Conservation (phyloP, 257 asterid species). For the Penstemon newberryi region DNA sequence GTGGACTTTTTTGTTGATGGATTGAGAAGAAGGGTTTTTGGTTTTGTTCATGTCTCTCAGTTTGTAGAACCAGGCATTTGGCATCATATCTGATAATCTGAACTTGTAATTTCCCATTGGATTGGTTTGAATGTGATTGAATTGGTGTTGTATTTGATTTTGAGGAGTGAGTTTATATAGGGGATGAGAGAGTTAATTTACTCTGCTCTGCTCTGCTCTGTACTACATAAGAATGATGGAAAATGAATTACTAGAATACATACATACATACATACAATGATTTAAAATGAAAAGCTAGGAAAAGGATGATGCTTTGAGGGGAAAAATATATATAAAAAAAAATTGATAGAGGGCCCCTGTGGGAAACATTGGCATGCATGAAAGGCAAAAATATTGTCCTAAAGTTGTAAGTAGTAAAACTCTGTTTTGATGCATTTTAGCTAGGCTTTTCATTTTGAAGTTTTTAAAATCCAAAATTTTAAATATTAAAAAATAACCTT, state of each 20-base stretch:
- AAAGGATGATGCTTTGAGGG: conserved; percentile 7
- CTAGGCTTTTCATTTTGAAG: no score
- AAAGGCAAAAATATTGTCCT: conserved; percentile 21
- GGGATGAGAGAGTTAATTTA: not conserved
- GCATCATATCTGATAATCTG: conserved; percentile 84
- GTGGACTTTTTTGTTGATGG: conserved; percentile 38
- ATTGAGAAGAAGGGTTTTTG: conserved; percentile 34
- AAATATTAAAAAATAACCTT: no score
- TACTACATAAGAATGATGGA: conserved; percentile 19
- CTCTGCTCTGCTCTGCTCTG: not conserved
- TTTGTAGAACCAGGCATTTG: conserved; percentile 96
- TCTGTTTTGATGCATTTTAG: no score
- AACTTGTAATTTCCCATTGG: conserved; percentile 82
- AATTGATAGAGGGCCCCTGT: conserved; percentile 29
- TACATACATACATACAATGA: not conserved
- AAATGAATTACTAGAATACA: not conserved
- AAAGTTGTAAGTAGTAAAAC: no score
- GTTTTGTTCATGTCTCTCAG: conserved; percentile 79
- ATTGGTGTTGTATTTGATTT: not conserved
- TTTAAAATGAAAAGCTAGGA: conserved; percentile 21
- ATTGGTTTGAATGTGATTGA: conserved; percentile 5
- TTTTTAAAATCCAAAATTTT: no score
- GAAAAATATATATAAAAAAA: conserved; percentile 8
- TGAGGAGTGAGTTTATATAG: conserved; percentile 18
- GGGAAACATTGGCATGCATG: conserved; percentile 35